These are phyloP conservation scores for Phytopythium mirpurense DNA, from an alignment of 352 stramenopile species.

Conservation along the genomic window DNA sequence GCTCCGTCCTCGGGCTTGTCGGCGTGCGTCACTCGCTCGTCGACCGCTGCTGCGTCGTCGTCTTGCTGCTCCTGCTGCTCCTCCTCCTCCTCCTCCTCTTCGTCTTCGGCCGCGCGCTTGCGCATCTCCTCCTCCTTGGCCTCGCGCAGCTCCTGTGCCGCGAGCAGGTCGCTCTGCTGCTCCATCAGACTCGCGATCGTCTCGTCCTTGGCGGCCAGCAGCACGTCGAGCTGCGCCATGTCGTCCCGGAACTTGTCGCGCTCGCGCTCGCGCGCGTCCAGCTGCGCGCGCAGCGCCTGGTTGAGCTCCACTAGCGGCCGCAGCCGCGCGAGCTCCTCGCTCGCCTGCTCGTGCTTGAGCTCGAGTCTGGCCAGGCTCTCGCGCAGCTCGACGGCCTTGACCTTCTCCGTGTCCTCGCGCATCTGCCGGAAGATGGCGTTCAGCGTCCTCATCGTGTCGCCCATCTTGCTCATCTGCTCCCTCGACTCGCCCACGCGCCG, in stretches of 20 bases:
- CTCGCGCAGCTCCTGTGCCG: slow-evolving; percentile 45
- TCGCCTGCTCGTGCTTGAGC: slow-evolving; percentile 49
- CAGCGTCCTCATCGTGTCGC: slow-evolving; percentile 90
- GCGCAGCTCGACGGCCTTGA: slow-evolving; percentile 84
- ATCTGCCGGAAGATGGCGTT: slow-evolving; percentile 93
- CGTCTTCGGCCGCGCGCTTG: slow-evolving; percentile 28
- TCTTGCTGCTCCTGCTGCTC: slow-evolving; percentile 22
- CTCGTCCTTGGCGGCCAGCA: slow-evolving; percentile 51
- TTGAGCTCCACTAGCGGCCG: slow-evolving; percentile 49
- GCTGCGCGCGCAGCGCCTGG: slow-evolving; percentile 34
- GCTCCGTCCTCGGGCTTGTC: too few relatives aligned
- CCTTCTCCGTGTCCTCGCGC: slow-evolving; percentile 87
- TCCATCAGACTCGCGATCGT: slow-evolving; percentile 68
- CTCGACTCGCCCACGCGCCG: slow-evolving; percentile 58
- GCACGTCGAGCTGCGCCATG: slow-evolving; percentile 27
- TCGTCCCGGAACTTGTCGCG: slow-evolving; percentile 33
- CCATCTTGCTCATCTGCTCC: slow-evolving; percentile 86
- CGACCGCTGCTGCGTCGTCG: background rate
- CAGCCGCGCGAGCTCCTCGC: slow-evolving; percentile 59
- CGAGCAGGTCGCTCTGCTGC: slow-evolving; percentile 70
- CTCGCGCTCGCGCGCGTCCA: slow-evolving; percentile 24
- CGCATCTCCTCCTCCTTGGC: slow-evolving; percentile 48
- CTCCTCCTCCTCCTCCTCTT: slow-evolving; percentile 34
- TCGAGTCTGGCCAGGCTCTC: slow-evolving; percentile 76
- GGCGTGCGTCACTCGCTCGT: too few relatives aligned